phyloP scores from a whole-genome alignment of 2,329 filamentous ascomycete genomes.

The Cyphellophora europaea region DNA sequence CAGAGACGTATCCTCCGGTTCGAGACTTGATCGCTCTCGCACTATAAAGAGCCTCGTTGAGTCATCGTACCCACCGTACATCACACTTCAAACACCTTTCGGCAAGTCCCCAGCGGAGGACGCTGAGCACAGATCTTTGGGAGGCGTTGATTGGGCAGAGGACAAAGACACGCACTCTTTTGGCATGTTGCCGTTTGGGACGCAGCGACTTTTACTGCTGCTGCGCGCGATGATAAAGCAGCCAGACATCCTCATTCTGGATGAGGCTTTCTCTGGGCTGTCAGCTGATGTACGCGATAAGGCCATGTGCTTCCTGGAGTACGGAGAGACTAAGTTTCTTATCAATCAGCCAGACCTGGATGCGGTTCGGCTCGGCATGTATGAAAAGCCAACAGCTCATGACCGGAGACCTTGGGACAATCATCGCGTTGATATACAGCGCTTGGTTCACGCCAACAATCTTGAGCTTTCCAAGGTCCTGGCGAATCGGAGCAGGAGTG shows the following conservation, averaged over 20 bases:
- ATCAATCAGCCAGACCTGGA: conserved; percentile 5
- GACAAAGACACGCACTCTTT: conserved; percentile 39
- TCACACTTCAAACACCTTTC: conserved; percentile 9
- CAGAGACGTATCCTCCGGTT: conserved; percentile 10
- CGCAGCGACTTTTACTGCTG: conserved; percentile 79
- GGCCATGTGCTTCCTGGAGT: conserved; percentile 69
- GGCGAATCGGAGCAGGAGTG: conserved; percentile 2
- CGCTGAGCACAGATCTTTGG: neutral
- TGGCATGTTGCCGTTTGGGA: conserved; percentile 66
- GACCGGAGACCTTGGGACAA: neutral
- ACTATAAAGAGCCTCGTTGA: neutral
- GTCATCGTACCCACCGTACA: conserved; percentile 9
- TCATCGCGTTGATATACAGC: neutral
- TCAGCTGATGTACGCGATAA: conserved; percentile 74
- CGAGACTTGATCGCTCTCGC: conserved; percentile 1
- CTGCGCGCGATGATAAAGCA: conserved; percentile 71
- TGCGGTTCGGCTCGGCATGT: neutral
- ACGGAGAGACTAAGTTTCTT: conserved; percentile 43
- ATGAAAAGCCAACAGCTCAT: neutral
- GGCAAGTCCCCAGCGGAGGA: conserved; percentile 1
- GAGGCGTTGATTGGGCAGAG: conserved; percentile 15
- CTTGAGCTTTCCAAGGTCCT: neutral
- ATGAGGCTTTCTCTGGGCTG: conserved; percentile 84
- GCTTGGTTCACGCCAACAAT: neutral
- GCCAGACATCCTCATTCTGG: conserved; percentile 72